Evolutionary conservation across 345 rosid genomes (phyloP), one percentile per base, ranked within the genome.

Genomic region (Gossypium rotundifolium): DNA sequence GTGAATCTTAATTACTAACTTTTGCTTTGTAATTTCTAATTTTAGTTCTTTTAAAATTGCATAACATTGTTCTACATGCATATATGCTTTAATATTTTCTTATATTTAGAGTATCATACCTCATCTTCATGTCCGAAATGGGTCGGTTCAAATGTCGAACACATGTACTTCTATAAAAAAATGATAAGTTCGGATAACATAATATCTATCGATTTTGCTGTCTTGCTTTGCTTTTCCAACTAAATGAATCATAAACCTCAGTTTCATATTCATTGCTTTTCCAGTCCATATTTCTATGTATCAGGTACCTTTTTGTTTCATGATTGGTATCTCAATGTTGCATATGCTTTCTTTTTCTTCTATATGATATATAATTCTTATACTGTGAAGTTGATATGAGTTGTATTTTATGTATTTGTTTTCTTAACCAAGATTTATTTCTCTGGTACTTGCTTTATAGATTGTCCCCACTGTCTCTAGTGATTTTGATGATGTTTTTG

Each of bases 331-430:
- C 18, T 59, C 78, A 60, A 27, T 62, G 66, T 44, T 70, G 46
- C 76, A 67, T 66, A 74, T 80, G 78, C 59, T 72, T 58, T 60
- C 59, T n/a, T 70, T 64, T 66, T 9, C 20, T 60, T 46, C 29
- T 8, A 17, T 69, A 42, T 66, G 61, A 44, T 58, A 27, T 63
- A 48, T 62, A 67, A 38, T 65, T 20, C 45, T 44, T 62, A 33
- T 29, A 20, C 38, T 45, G 27, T 68, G 64, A 68, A 62, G 42
- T 64, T 75, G 75, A 22, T 71, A 67, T 76, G 77, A 77, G 69
- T 77, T 79, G 77, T 69, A 54, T 45, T 45, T 20, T 55, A 22
- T 71, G 81, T 74, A 49, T 55, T 74, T 71, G 80, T 79, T 77
- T 68, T 49, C 17, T 29, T 18, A 67, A 38, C 65, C 51, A 52